These are phyloP conservation scores for Scutellaria barbata DNA, from an alignment of 257 asterid species.

Conservation along the genomic window DNA sequence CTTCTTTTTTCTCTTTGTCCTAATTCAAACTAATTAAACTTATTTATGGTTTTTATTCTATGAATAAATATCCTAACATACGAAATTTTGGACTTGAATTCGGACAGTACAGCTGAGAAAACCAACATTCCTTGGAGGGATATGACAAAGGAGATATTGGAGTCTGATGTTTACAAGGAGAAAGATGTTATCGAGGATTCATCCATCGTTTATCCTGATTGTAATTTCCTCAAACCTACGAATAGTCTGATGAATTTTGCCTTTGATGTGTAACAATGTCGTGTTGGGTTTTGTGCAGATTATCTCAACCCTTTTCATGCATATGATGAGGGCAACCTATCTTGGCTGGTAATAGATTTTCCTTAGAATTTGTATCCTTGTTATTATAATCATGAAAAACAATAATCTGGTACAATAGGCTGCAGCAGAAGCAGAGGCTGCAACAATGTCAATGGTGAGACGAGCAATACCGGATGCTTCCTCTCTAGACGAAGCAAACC, in stretches of 20 bases:
- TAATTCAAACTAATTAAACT: background rate
- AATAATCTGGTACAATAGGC: slow-evolving; percentile 55
- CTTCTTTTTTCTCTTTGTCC: background rate
- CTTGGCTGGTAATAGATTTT: slow-evolving; percentile 86
- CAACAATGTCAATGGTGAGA: slow-evolving; percentile 87
- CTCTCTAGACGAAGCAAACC: slow-evolving; percentile 82
- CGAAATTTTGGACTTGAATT: slow-evolving; percentile 33
- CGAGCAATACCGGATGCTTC: slow-evolving; percentile 81
- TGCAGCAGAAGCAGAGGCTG: slow-evolving; percentile 98
- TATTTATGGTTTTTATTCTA: background rate
- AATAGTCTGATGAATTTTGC: background rate
- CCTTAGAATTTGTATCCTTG: slow-evolving; percentile 1
- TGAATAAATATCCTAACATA: background rate
- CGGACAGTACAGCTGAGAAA: slow-evolving; percentile 96
- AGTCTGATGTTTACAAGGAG: slow-evolving; percentile 83
- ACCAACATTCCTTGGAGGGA: slow-evolving; percentile 88
- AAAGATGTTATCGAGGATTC: slow-evolving; percentile 64
- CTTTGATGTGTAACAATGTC: background rate
- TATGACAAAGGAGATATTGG: slow-evolving; percentile 81
- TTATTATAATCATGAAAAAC: background rate
- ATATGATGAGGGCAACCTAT: slow-evolving; percentile 93
- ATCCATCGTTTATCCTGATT: slow-evolving; percentile 82
- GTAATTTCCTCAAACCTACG: slow-evolving; percentile 48
- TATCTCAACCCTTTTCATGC: slow-evolving; percentile 94
- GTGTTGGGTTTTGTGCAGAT: slow-evolving; percentile 55